Base-by-base conservation (phyloP, 164 flowering plant species). In the Magnolia changhungtana region DNA sequence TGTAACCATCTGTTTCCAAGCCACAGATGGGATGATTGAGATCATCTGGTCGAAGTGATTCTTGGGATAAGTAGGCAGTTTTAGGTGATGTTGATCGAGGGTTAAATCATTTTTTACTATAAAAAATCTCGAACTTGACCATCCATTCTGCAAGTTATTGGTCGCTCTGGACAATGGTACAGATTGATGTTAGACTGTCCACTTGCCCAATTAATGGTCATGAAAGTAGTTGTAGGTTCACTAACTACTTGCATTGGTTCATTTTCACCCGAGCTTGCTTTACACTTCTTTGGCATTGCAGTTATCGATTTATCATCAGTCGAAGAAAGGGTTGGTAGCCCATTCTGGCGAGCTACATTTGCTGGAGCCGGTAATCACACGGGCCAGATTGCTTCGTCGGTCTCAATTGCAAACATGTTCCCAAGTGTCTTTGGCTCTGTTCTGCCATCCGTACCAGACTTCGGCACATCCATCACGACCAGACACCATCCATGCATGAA, bases 371-470 rank as follows among this genome's bases (percentile, higher is more conserved):
- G 65, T 10, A 11, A 24, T 61, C 50, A 14, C 63, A 11, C 63
- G 66, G 71, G 49, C 55, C 70, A 63, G 31, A 72, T 24, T 29
- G 8, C 31, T 23, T 58, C 79, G 61, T 69, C 76, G 1, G 61
- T 51, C 19, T 73, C 76, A 27, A 61, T 55, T 23, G 6, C 6
- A 2, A 51, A 76, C 50, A 27, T 16, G 11, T 52, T 69, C 61
- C 76, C 79, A 2, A 51, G 66, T 52, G 20, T 72, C 67, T 71
- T 75, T 24, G 61, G 65, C 59, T 63, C 82, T 27, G n/a, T 76
- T 31, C 78, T 71, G 55, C 51, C 76, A 24, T 72, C 73, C 8
- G 7, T 10, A 58, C 51, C 72, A 16, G 45, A 76, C 31, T 68
- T 59, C 23, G 19, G 50, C 61, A 63, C 50, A 37, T 49, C 61